phyloP scores from a whole-genome alignment of 805 yeast species.

The Suhomyces pyralidae region DNA sequence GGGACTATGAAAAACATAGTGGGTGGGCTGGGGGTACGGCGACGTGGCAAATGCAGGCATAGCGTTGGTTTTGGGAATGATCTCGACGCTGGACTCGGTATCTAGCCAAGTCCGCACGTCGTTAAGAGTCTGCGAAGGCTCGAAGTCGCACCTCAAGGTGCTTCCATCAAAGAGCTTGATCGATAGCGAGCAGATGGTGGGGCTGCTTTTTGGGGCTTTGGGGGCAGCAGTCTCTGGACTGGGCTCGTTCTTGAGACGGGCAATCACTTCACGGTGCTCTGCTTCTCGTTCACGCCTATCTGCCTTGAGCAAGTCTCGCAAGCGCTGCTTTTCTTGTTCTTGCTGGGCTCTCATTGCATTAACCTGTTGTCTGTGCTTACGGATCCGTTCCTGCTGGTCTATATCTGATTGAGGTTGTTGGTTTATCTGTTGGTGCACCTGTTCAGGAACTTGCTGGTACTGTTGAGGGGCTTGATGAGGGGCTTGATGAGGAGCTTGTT shows the following conservation, averaged over 20 bases:
- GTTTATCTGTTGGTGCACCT: not conserved
- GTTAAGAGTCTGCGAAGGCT: conserved; percentile 42
- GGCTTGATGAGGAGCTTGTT: not conserved
- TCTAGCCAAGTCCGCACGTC: conserved; percentile 65
- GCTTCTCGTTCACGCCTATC: conserved; percentile 49
- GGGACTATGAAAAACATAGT: conserved; percentile 37
- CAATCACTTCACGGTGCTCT: conserved; percentile 7
- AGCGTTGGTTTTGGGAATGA: conserved; percentile 35
- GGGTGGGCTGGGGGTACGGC: conserved; percentile 56
- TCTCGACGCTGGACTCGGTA: conserved; percentile 33
- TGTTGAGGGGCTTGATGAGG: not conserved
- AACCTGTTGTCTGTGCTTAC: conserved; percentile 4
- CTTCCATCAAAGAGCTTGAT: conserved; percentile 68
- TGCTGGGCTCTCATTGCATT: conserved; percentile 29
- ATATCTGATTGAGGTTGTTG: not conserved
- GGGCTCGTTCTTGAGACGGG: conserved; percentile 11
- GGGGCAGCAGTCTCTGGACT: conserved; percentile 11
- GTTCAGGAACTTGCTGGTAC: too few relatives aligned
- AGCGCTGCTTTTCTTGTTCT: conserved; percentile 55
- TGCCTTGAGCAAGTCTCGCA: conserved; percentile 48
- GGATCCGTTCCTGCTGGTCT: conserved; percentile 1
- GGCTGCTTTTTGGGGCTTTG: conserved; percentile 12
- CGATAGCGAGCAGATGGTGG: conserved; percentile 41
- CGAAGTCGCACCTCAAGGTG: conserved; percentile 51
- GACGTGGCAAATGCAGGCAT: conserved; percentile 53